Conservation (phyloP, 768 basidiomycete species). For the Tricholoma furcatifolium region DNA sequence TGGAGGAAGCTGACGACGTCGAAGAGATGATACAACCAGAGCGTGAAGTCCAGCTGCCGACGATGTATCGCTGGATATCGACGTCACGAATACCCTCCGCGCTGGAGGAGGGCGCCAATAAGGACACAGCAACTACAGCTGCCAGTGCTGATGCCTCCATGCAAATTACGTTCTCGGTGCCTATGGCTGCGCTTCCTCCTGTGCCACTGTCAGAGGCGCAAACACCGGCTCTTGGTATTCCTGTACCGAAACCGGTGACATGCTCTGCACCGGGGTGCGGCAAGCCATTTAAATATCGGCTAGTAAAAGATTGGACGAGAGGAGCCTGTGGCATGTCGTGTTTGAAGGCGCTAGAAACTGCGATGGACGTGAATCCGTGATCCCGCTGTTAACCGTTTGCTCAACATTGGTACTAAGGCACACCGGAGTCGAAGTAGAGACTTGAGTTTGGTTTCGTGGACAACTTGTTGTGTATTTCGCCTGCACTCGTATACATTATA, state of each 20-base stretch:
- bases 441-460: too few species aligned
- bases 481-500: too few species aligned
- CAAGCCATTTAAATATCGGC: slow-evolving; percentile 57
- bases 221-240: neutral
- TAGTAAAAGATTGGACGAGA: slow-evolving; percentile 58
- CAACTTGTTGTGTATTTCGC: too few species aligned
- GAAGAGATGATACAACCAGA: slow-evolving; percentile 30
- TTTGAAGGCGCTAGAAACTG: slow-evolving; percentile 52
- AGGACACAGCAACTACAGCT: neutral
- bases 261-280: slow-evolving; percentile 65
- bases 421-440: too few species aligned
- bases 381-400: too few species aligned
- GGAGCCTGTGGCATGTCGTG: slow-evolving; percentile 72
- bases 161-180: slow-evolving; percentile 56
- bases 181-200: slow-evolving; percentile 23
- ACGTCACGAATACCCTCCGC: slow-evolving; percentile 39
- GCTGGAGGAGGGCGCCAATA: neutral
- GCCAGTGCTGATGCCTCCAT: slow-evolving; percentile 27
- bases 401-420: too few species aligned
- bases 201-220: slow-evolving; percentile 1
- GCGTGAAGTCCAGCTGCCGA: slow-evolving; percentile 36
- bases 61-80: slow-evolving; percentile 75
- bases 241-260: slow-evolving; percentile 17
- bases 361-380: neutral
- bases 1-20: slow-evolving; percentile 37